Percentiles rank a stretch among this genome's conserved stretches.
These are phyloP conservation scores for Halophytophthora batemanensis DNA, from an alignment of 352 stramenopile species.

Conservation along the genomic window DNA sequence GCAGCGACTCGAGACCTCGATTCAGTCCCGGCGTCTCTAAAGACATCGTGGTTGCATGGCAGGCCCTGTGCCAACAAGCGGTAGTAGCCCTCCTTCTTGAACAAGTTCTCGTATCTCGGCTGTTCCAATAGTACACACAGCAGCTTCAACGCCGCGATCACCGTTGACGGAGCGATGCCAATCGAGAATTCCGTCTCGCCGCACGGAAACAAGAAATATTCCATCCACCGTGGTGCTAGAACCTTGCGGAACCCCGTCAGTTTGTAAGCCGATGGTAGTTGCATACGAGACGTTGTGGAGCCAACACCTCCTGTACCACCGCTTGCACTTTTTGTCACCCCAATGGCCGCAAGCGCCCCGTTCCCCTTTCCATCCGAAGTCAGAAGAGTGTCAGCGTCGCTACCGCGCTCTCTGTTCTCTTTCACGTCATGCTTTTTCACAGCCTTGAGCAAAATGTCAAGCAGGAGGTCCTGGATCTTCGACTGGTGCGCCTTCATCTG, in stretches of 20 bases:
- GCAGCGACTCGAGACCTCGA: neutral
- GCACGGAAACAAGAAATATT: conserved; percentile 56
- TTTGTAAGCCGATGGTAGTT: conserved; percentile 37
- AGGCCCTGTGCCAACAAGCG: conserved; percentile 57
- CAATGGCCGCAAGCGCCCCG: conserved; percentile 1
- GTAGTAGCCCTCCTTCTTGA: conserved; percentile 72
- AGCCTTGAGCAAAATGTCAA: conserved; percentile 62
- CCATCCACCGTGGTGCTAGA: conserved; percentile 59
- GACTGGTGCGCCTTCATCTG: conserved; percentile 28
- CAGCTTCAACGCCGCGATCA: conserved; percentile 51
- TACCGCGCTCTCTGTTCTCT: conserved; percentile 47
- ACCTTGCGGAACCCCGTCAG: conserved; percentile 61
- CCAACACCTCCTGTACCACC: neutral
- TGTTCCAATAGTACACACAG: conserved; percentile 44
- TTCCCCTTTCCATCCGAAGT: conserved; percentile 2
- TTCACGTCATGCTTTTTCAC: conserved; percentile 77
- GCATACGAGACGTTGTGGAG: conserved; percentile 31
- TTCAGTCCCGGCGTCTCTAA: conserved; percentile 12
- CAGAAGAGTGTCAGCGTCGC: conserved; percentile 15
- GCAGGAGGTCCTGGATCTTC: conserved; percentile 53
- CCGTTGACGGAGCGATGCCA: conserved; percentile 39
- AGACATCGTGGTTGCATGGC: conserved; percentile 36
- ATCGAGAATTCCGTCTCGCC: conserved; percentile 27
- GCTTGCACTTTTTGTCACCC: conserved; percentile 4
- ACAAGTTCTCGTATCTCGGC: conserved; percentile 47